Evolutionary conservation across 345 rosid species (phyloP).

Genomic region (Carallia brachiata): DNA sequence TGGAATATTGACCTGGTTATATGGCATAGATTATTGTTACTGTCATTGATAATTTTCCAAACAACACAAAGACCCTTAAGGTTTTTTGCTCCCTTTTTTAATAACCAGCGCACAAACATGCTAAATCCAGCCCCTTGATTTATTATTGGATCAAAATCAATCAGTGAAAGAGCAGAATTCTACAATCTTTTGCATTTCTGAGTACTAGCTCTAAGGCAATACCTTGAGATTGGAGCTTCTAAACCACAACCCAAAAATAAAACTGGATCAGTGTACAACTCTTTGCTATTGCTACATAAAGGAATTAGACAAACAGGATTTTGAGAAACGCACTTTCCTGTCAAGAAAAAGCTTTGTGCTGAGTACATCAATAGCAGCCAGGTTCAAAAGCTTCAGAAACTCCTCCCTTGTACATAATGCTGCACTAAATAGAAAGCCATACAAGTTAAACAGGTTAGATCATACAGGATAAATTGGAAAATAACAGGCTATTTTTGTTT

Average conservation of each 20-base stretch:
- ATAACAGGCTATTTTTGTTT: neutral
- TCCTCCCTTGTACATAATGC: conserved; percentile 50
- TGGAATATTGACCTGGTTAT: conserved; percentile 45
- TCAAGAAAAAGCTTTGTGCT: conserved; percentile 45
- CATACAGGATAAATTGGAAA: neutral
- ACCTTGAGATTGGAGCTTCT: too few species aligned
- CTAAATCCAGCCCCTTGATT: too few species aligned
- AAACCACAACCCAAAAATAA: too few species aligned
- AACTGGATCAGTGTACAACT: neutral
- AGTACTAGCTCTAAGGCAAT: too few species aligned
- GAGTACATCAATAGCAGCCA: conserved; percentile 43
- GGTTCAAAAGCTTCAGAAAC: conserved; percentile 55
- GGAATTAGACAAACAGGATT: neutral
- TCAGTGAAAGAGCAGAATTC: too few species aligned
- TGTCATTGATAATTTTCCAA: neutral
- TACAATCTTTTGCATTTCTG: too few species aligned
- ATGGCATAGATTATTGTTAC: neutral
- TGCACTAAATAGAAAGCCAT: conserved; percentile 46
- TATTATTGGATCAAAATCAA: too few species aligned
- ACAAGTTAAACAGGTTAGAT: conserved; percentile 23
- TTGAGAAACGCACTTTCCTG: conserved; percentile 38
- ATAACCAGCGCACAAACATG: too few species aligned
- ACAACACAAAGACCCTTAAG: too few species aligned
- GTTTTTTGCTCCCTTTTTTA: neutral
- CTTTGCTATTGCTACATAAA: neutral